Base-by-base conservation (phyloP, 225 moss, liverwort and hornwort species). In the Sphagnum tenellum region DNA sequence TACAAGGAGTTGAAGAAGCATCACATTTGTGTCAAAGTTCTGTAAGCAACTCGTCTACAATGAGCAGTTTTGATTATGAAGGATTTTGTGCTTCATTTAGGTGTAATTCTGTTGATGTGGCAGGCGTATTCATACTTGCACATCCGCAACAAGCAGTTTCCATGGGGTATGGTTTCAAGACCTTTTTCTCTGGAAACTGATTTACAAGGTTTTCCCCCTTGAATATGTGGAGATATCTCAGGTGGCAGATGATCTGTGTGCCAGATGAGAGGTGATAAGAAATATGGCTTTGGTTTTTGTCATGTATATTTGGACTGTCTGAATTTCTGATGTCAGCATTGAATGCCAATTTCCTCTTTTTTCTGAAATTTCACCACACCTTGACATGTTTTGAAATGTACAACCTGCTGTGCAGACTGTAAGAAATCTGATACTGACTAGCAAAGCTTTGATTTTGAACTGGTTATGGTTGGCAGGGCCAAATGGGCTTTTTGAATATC, bases 51-150 rank as follows among this genome's bases (percentile, higher is more conserved):
- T 29, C 0, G 29, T 29, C 29, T 29, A 29, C 29, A 29, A 29
- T 29, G 29, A 29, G 29, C 29, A 29, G 29, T 29, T 29, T 0
- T 29, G 29, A 29, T 29, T 29, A 29, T 29, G 29, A 29, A 29
- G 29, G 29, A 29, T 0, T 29, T 29, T 29, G 29, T 29, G 29
- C 29, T 29, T 29, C 54, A 13, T 44, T 53, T 49, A 12, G 4
- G 29, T n/a, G 9, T 45, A 62, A 6, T 45, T 61, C 3, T 1
- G 55, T 71, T 46, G 58, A 10, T 52, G 49, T 78, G 60, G 64
- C 82, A 83, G 82, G 71, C 59, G 10, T 83, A 70, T 29, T 76
- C 82, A 51, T 83, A 83, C 67, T 67, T 83, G 51, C 82, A 72
- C 58, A 83, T 83, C 47, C 82, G 79, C 44, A 79, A 72, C 69